Evolutionary conservation across 139 green algal genomes (phyloP).

Genomic region (Micractinium sp.): DNA sequence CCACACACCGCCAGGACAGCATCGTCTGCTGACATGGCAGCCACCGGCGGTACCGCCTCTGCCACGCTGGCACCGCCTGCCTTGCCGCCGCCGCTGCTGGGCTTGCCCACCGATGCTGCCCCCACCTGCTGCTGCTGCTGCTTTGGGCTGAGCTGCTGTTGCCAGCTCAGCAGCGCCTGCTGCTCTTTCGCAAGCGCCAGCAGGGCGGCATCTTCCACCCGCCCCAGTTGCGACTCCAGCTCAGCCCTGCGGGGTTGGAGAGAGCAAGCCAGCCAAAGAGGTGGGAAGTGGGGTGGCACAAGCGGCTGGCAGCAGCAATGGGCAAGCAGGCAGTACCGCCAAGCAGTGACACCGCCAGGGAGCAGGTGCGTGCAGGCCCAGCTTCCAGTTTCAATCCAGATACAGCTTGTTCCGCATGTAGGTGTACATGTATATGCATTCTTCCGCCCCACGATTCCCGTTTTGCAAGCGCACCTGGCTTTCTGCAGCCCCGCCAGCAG

Average conservation of each 20-base stretch:
- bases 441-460: background rate
- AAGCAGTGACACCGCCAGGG: background rate
- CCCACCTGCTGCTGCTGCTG: background rate
- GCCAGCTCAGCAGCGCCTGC: slow-evolving; percentile 15
- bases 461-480: background rate
- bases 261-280: no score
- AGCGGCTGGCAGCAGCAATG: no score
- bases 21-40: background rate
- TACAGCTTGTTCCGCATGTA: background rate
- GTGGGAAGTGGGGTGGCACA: background rate
- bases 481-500: slow-evolving; percentile 9
- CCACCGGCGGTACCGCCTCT: background rate
- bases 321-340: background rate
- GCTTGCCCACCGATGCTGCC: background rate
- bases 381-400: background rate
- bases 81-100: background rate
- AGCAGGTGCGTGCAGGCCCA: no score
- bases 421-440: background rate
- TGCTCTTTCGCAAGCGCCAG: slow-evolving; percentile 9
- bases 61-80: background rate
- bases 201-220: slow-evolving; percentile 10
- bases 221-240: background rate
- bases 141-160: slow-evolving; percentile 20
- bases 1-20: slow-evolving; percentile 15
- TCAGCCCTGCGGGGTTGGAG: background rate